A percentile compares a stretch with the other conserved stretches of the same genome.
Evolutionary conservation across 2,329 filamentous ascomycete genomes (phyloP).

Genomic region (Cryphonectria parasitica): DNA sequence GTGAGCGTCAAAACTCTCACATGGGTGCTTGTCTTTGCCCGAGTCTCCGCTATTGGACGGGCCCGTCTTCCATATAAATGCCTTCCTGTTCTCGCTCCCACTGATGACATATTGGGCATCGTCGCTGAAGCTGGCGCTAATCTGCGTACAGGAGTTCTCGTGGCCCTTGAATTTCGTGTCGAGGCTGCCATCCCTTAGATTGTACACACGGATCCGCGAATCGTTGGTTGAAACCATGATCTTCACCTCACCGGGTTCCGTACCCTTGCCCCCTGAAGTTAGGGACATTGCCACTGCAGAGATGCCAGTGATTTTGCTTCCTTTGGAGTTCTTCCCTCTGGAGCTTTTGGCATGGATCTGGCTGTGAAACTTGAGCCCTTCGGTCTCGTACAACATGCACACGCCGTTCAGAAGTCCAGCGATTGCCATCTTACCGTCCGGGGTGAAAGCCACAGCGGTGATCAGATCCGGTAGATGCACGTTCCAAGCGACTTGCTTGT

Average conservation of each 20-base stretch:
- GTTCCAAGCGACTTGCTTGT: constrained; percentile 88
- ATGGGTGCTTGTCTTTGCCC: constrained; percentile 76
- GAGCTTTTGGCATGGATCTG: constrained; percentile 94
- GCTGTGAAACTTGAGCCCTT: constrained; percentile 79
- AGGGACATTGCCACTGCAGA: constrained; percentile 68
- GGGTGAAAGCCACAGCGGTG: constrained; percentile 90
- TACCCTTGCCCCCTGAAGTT: constrained; percentile 35
- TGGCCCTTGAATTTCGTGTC: constrained; percentile 92
- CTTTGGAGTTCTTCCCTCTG: constrained; percentile 89
- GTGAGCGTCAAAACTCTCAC: constrained; percentile 91
- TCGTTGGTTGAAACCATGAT: constrained; percentile 94
- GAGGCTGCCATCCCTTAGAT: constrained; percentile 79
- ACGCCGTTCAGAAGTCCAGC: constrained; percentile 85
- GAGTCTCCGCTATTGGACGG: constrained; percentile 14
- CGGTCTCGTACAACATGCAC: constrained; percentile 90
- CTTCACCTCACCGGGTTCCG: constrained; percentile 69
- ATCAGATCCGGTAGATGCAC: constrained; percentile 82
- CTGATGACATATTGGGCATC: constrained; percentile 86
- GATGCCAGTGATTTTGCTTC: constrained; percentile 96
- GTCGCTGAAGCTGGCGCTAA: constrained; percentile 86
- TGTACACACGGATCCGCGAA: constrained; percentile 88
- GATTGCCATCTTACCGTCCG: constrained; percentile 87
- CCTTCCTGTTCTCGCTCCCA: constrained; percentile 87
- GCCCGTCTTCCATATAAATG: constrained; percentile 84
- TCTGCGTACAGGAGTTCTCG: constrained; percentile 88